Evolutionary conservation across 2,329 filamentous ascomycete species (phyloP).

Genomic region (Diplocarpon rosae): DNA sequence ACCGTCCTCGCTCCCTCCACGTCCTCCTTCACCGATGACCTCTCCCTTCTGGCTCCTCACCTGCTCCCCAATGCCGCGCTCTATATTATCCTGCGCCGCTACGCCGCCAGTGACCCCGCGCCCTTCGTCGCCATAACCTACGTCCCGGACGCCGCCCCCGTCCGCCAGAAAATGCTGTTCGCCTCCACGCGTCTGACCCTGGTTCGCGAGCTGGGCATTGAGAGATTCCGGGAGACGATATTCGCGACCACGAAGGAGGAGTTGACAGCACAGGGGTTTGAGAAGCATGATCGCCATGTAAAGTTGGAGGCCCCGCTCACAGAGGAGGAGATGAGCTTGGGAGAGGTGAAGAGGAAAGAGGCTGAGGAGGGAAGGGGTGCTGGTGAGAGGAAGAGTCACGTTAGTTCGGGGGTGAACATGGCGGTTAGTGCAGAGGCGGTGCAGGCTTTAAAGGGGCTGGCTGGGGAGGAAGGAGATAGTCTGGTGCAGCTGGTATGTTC

Average conservation of each 20-base stretch:
- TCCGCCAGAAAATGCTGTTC: constrained; percentile 81
- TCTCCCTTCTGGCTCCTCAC: constrained; percentile 49
- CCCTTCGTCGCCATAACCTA: constrained; percentile 62
- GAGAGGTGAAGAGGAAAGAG: constrained; percentile 65
- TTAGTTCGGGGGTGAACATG: constrained; percentile 34
- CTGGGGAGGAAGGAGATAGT: constrained; percentile 33
- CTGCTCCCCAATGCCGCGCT: constrained; percentile 56
- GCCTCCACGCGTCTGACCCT: constrained; percentile 67
- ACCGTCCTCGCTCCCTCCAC: constrained; percentile 41
- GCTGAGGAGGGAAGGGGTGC: constrained; percentile 63
- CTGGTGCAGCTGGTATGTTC: constrained; percentile 55
- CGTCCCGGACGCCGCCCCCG: constrained; percentile 66
- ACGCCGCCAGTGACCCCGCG: constrained; percentile 37
- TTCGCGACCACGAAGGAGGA: constrained; percentile 62
- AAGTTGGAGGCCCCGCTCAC: constrained; percentile 60
- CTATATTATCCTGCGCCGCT: constrained; percentile 65
- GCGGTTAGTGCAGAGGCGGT: constrained; percentile 50
- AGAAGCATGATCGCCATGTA: constrained; percentile 58
- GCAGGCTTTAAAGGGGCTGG: constrained; percentile 50
- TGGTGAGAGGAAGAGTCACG: constrained; percentile 39
- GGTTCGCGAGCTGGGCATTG: constrained; percentile 63
- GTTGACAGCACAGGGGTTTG: constrained; percentile 58
- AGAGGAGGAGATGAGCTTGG: constrained; percentile 62
- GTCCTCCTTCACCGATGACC: constrained; percentile 51
- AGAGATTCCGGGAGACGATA: constrained; percentile 67